A percentile compares a stretch with the other conserved stretches of the same genome.
Conservation (phyloP, 768 basidiomycete species). For the Coprinopsis cinerea region DNA sequence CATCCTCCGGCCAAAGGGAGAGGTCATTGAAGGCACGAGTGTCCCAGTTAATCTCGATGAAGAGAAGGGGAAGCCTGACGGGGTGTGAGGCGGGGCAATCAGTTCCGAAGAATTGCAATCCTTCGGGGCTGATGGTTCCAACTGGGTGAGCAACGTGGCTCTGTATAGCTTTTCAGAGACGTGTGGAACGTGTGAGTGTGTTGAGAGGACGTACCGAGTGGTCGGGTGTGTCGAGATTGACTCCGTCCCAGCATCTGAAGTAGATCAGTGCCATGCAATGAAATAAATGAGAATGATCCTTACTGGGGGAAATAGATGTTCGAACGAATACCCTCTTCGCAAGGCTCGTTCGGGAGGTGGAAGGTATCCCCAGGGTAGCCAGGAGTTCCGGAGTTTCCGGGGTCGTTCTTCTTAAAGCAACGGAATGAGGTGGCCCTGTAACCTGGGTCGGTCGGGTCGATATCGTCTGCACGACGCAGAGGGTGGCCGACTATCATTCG, state of each 20-base stretch:
- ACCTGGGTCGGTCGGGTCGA: constrained; percentile 10
- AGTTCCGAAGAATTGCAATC: constrained; percentile 8
- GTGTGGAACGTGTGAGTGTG: neutral
- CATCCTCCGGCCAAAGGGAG: constrained; percentile 15
- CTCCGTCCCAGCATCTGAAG: constrained; percentile 19
- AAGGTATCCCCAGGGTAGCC: constrained; percentile 16
- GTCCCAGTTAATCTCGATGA: constrained; percentile 11
- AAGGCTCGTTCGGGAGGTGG: constrained; percentile 13
- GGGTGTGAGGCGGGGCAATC: constrained; percentile 9
- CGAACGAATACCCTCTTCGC: constrained; percentile 17
- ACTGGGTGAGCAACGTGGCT: constrained; percentile 17
- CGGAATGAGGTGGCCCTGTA: constrained; percentile 17
- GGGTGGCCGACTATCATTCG: constrained; percentile 20
- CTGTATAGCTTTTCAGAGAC: neutral
- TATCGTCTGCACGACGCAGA: constrained; percentile 9
- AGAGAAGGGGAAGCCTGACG: constrained; percentile 7
- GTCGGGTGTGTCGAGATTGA: constrained; percentile 17
- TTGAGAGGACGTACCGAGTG: constrained; percentile 11
- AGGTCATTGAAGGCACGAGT: constrained; percentile 17
- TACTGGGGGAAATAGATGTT: constrained; percentile 19
- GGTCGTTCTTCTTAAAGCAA: constrained; percentile 15
- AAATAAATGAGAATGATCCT: neutral
- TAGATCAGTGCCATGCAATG: neutral
- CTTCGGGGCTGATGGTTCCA: constrained; percentile 3
- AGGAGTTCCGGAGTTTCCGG: constrained; percentile 14